Conservation (phyloP, 2,329 filamentous ascomycete genomes). For the Chaetomium sp. region DNA sequence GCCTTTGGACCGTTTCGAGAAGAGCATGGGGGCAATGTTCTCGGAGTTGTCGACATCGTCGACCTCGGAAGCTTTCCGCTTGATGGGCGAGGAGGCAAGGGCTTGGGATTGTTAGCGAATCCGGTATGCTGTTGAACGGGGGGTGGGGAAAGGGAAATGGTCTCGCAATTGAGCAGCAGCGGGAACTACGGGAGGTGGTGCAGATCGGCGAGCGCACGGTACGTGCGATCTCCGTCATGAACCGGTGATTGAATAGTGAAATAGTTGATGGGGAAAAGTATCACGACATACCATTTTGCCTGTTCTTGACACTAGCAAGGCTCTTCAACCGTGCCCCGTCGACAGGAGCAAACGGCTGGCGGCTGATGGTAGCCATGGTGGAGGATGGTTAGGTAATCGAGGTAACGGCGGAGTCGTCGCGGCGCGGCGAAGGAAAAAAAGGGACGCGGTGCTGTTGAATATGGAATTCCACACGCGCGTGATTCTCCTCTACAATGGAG, state of each 20-base stretch:
- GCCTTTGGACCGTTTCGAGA: conserved; percentile 54
- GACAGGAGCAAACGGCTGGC: conserved; percentile 71
- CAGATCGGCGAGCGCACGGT: background rate
- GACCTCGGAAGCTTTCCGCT: conserved; percentile 52
- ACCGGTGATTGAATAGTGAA: background rate
- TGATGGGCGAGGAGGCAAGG: conserved; percentile 36
- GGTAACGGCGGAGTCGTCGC: background rate
- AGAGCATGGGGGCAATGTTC: conserved; percentile 54
- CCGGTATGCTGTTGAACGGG: background rate
- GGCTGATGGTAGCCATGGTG: conserved; percentile 50
- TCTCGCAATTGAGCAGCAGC: background rate
- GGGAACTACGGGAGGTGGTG: background rate
- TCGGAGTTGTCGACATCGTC: conserved; percentile 49
- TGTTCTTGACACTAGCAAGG: conserved; percentile 69
- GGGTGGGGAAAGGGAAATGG: background rate
- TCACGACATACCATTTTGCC: conserved; percentile 59
- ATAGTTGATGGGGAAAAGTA: background rate
- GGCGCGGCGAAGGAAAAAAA: background rate
- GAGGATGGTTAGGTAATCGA: conserved; percentile 9
- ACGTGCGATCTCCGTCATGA: background rate
- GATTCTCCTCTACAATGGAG: too few relatives aligned
- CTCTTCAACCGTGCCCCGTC: conserved; percentile 63
- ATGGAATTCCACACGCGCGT: background rate
- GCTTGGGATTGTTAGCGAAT: conserved; percentile 33
- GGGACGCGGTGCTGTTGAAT: conserved; percentile 2